A percentile compares a stretch with the other conserved stretches of the same genome.
Evolutionary conservation across 1,284 basidiomycete species (phyloP).

Genomic region (Vanrija sp.): DNA sequence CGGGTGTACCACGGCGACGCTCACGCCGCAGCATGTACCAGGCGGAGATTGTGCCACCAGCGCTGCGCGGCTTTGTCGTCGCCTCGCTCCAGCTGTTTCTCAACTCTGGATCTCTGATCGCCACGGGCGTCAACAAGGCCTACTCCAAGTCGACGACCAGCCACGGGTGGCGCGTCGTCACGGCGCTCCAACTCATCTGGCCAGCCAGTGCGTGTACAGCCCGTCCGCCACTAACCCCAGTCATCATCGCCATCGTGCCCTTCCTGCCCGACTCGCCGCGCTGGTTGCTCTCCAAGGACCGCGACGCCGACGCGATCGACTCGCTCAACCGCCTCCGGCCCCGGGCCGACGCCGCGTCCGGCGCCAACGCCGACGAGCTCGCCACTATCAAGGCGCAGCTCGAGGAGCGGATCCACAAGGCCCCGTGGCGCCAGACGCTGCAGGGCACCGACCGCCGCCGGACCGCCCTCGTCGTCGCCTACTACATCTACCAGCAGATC

Average conservation of each 20-base stretch:
- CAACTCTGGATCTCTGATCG: conserved; percentile 5
- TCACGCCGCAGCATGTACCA: conserved; percentile 11
- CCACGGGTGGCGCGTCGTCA: conserved; percentile 4
- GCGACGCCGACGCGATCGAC: conserved; percentile 29
- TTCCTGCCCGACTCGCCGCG: conserved; percentile 23
- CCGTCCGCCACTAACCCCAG: not conserved
- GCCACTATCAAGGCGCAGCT: conserved; percentile 6
- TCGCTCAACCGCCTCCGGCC: conserved; percentile 2
- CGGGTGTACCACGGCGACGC: not conserved
- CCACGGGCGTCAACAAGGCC: conserved; percentile 9
- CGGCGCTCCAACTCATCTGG: conserved; percentile 8
- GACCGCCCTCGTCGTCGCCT: conserved; percentile 9
- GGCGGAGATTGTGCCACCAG: conserved; percentile 11
- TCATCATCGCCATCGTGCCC: conserved; percentile 7
- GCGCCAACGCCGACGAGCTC: conserved; percentile 7
- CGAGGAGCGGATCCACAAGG: conserved; percentile 5
- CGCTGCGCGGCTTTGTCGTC: conserved; percentile 8
- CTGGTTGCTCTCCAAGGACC: conserved; percentile 33
- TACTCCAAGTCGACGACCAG: conserved; percentile 5
- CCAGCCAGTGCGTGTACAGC: not conserved
- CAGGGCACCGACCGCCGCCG: conserved; percentile 11
- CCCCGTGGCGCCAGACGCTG: conserved; percentile 5
- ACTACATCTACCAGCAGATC: conserved; percentile 9
- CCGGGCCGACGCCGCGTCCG: not conserved
- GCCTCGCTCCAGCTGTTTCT: conserved; percentile 7